Base-by-base conservation (phyloP, 345 rosid species). In the Eucalyptus regnans region DNA sequence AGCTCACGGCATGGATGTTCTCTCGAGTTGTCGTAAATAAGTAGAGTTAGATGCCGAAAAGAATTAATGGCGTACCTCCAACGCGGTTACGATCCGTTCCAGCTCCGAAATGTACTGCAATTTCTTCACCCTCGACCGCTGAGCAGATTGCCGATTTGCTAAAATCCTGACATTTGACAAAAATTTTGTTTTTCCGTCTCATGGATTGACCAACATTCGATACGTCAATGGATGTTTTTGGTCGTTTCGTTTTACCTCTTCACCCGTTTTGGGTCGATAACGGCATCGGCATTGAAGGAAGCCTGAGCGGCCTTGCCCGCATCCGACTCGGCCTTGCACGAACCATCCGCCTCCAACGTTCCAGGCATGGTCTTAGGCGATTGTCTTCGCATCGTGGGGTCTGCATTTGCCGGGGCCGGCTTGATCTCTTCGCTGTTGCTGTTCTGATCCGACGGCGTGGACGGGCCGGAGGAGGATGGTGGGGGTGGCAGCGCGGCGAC, bases 381-480 rank as follows among this genome's bases (percentile, higher is more conserved):
- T 60, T 91, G 88, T 4, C 87, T 88, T 17, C 50, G 87, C 33
- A 25, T 66, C 25, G 29, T 71, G 8, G 79, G 92, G 66, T 92
- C 93, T 2, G 48, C 88, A 14, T 90, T 49, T 17, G 90, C 90
- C 18, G 50, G 49, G 50, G 88, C 31, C 12, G 87, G 66, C 66
- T 94, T 92, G 84, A 76, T 76, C 83, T 94, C 95, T 14, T 95
- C 95, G n/a, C 92, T 91, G 87, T 92, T 91, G 92, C 96, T 94
- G 87, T 94, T 93, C 64, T 94, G 96, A 86, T 94, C 96, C 37
- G 98, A 96, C 37, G 98, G 95, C 13, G 97, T 90, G 18, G 99
- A 94, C 8, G 95, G 92, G 60, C 88, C 91, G 20, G 96, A 94
- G 11, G 90, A 76, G 20, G 87, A 85, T 20, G 89, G 33, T 4